A percentile compares a stretch with the other conserved stretches of the same genome.
Conservation (phyloP, 768 basidiomycete species). For the Phanerochaete carnosa region DNA sequence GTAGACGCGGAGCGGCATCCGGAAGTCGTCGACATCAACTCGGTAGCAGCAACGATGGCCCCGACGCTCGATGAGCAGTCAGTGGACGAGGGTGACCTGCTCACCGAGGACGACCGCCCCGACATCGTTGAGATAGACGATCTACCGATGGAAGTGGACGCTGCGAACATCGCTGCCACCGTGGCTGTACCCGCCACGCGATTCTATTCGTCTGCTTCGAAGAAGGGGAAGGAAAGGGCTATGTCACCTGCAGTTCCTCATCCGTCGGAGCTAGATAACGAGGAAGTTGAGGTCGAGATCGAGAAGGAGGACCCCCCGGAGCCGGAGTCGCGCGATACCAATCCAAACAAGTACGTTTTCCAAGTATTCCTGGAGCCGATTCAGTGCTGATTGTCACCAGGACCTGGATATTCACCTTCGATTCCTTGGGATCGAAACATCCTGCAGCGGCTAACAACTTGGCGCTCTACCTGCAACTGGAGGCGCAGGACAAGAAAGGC, state of each 20-base stretch:
- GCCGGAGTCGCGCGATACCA: background rate
- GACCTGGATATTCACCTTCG: slow-evolving; percentile 83
- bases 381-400: slow-evolving; percentile 32
- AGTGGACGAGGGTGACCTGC: background rate
- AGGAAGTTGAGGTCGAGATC: background rate
- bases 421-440: slow-evolving; percentile 82
- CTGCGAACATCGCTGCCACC: background rate
- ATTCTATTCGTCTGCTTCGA: background rate
- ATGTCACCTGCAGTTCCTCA: slow-evolving; percentile 2
- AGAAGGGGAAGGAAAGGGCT: slow-evolving; percentile 5
- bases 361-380: background rate
- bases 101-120: background rate
- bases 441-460: slow-evolving; percentile 60
- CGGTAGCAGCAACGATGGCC: background rate
- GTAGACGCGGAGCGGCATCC: slow-evolving; percentile 4
- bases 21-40: background rate
- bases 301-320: background rate
- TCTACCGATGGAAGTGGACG: slow-evolving; percentile 4
- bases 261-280: background rate
- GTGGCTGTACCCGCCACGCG: background rate
- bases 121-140: background rate
- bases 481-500: slow-evolving; percentile 69
- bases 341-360: background rate
- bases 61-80: background rate
- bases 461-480: slow-evolving; percentile 62